Conservation (phyloP, 2,329 filamentous ascomycete genomes). For the Davidsoniella eucalypti region DNA sequence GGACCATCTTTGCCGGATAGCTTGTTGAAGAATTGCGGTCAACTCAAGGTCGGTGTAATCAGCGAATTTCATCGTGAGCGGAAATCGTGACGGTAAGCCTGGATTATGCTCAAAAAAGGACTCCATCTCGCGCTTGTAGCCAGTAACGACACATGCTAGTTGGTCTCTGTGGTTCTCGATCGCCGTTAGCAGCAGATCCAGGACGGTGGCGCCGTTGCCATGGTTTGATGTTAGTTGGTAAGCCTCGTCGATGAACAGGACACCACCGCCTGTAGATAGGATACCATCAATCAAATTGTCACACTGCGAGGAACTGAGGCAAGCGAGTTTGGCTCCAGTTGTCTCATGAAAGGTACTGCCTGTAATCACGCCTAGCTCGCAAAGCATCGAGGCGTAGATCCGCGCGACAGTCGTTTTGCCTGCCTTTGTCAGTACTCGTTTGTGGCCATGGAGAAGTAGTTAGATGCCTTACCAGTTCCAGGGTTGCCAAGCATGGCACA, state of each 20-base stretch:
- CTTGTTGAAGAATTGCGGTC: slow-evolving; percentile 38
- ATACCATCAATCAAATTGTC: slow-evolving; percentile 34
- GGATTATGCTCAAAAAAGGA: slow-evolving; percentile 59
- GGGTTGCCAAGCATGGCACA: slow-evolving; percentile 49
- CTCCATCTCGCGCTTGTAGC: slow-evolving; percentile 62
- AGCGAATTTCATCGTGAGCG: slow-evolving; percentile 45
- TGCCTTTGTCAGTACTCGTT: slow-evolving; percentile 14
- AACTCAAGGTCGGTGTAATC: slow-evolving; percentile 55
- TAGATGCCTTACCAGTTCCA: slow-evolving; percentile 41
- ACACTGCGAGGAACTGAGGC: slow-evolving; percentile 38
- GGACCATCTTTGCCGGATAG: slow-evolving; percentile 37
- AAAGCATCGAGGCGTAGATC: slow-evolving; percentile 50
- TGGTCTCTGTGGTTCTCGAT: slow-evolving; percentile 56
- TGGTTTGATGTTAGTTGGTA: slow-evolving; percentile 52
- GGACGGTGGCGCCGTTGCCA: slow-evolving; percentile 42
- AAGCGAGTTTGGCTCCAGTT: slow-evolving; percentile 46
- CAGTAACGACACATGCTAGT: slow-evolving; percentile 55
- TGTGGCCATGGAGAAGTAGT: too few relatives aligned
- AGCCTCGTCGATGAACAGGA: slow-evolving; percentile 63
- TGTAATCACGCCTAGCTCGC: slow-evolving; percentile 43
- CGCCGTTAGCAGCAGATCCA: slow-evolving; percentile 57
- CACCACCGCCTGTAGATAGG: slow-evolving; percentile 43
- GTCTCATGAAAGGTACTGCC: slow-evolving; percentile 47
- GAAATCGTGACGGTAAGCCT: slow-evolving; percentile 54
- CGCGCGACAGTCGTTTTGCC: slow-evolving; percentile 61